These are phyloP conservation scores for Porpolomopsis calyptriformis DNA, from an alignment of 768 basidiomycete species.

Conservation along the genomic window DNA sequence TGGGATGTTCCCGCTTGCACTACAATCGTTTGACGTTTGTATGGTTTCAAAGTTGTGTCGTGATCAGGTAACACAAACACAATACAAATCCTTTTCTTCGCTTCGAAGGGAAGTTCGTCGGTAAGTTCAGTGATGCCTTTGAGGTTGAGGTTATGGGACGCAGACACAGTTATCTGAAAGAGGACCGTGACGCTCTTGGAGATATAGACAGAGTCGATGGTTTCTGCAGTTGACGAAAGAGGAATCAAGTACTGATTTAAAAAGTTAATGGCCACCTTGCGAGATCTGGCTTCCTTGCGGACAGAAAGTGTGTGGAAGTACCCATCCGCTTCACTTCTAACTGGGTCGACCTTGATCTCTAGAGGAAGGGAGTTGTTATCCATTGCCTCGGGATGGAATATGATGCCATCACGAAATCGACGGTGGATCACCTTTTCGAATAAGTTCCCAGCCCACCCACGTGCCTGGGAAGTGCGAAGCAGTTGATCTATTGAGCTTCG, in stretches of 20 bases:
- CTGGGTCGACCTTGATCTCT: constrained; percentile 5
- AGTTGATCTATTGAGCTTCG: constrained; percentile 1
- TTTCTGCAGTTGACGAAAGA: constrained; percentile 1
- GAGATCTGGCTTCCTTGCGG: constrained; percentile 1
- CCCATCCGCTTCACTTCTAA: constrained; percentile 1
- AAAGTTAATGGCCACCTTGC: constrained; percentile 2
- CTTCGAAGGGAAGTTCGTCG: constrained; percentile 3
- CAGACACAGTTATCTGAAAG: constrained; percentile 11
- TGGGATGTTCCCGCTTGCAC: neutral
- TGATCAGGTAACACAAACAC: constrained; percentile 6
- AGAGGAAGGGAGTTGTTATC: neutral
- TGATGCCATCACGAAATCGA: constrained; percentile 4
- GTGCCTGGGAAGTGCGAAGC: constrained; percentile 1
- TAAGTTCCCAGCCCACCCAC: constrained; percentile 2
- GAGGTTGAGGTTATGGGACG: constrained; percentile 6
- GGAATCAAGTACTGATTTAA: constrained; percentile 6
- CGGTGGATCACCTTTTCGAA: constrained; percentile 9
- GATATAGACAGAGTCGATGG: constrained; percentile 7
- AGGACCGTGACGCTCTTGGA: constrained; percentile 6
- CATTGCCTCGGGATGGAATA: neutral
- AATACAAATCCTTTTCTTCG: constrained; percentile 7
- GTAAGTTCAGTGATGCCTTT: constrained; percentile 5
- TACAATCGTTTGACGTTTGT: constrained; percentile 1
- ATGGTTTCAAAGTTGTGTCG: constrained; percentile 1
- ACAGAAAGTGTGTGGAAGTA: constrained; percentile 5